These are phyloP conservation scores for Polyporus tsugae DNA, from an alignment of 1,284 basidiomycete species.

Conservation along the genomic window DNA sequence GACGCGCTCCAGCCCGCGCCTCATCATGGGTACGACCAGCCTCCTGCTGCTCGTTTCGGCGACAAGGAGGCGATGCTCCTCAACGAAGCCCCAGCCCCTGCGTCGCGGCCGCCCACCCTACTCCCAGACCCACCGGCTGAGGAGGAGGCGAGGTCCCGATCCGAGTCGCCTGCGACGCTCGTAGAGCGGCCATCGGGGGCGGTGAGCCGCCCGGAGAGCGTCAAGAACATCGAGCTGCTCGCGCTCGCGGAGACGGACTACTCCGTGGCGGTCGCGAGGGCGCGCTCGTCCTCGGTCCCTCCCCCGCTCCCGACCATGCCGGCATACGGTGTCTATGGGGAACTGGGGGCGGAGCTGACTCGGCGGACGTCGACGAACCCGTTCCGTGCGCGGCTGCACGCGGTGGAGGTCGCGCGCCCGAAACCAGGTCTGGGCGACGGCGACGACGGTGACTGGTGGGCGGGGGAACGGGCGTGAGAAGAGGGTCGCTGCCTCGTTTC, in stretches of 20 bases:
- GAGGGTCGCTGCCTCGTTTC: no score
- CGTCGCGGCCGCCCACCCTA: neutral
- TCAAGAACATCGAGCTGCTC: conserved; percentile 1
- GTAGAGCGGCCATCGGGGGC: neutral
- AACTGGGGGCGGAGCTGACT: neutral
- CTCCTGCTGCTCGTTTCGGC: neutral
- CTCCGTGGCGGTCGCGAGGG: neutral
- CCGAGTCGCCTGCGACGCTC: neutral
- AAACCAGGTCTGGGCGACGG: neutral
- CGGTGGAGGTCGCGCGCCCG: neutral
- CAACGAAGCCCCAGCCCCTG: neutral
- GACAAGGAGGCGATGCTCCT: neutral
- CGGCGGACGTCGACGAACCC: conserved; percentile 4
- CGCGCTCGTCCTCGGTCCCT: neutral
- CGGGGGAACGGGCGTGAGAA: no score
- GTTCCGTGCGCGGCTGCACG: neutral
- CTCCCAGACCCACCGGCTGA: neutral
- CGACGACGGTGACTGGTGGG: neutral
- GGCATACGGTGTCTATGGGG: neutral
- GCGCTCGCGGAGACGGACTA: conserved; percentile 3
- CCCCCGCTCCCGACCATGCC: neutral
- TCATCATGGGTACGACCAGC: neutral
- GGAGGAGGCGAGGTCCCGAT: neutral
- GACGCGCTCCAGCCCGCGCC: neutral
- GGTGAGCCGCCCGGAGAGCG: neutral